Conservation (phyloP, 208 protist genomes). For the Leishmania braziliensis region DNA sequence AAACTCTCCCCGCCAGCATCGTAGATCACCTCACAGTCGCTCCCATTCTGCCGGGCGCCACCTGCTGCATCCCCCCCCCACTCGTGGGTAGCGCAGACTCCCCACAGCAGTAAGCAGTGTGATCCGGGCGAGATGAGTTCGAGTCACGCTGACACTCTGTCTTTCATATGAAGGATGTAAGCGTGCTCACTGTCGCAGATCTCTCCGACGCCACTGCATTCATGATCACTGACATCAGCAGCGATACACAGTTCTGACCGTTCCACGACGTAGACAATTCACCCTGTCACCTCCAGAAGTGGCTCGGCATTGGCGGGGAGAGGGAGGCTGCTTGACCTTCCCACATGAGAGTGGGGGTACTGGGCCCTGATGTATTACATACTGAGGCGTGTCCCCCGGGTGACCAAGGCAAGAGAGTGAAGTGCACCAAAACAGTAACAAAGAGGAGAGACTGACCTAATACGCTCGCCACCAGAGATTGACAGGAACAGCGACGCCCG, state of each 20-base stretch:
- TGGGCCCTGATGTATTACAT: not conserved
- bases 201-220: not conserved
- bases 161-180: not conserved
- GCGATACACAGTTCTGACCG: not conserved
- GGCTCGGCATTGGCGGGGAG: not conserved
- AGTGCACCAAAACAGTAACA: constrained; percentile 7
- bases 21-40: not conserved
- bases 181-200: not conserved
- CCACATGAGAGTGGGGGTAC: not conserved
- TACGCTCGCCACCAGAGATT: no score
- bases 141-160: not conserved
- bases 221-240: not conserved
- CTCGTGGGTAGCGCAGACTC: not conserved
- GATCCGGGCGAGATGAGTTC: no score
- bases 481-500: no score
- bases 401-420: no score
- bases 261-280: not conserved
- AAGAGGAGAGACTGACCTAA: not conserved
- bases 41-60: not conserved
- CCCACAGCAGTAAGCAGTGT: not conserved
- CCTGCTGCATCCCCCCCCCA: not conserved
- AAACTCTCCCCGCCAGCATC: not conserved
- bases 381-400: not conserved
- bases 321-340: not conserved
- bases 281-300: not conserved